These are phyloP conservation scores for Coemansia sp. DNA, from an alignment of 192 early-diverging fungal species.

Conservation along the genomic window DNA sequence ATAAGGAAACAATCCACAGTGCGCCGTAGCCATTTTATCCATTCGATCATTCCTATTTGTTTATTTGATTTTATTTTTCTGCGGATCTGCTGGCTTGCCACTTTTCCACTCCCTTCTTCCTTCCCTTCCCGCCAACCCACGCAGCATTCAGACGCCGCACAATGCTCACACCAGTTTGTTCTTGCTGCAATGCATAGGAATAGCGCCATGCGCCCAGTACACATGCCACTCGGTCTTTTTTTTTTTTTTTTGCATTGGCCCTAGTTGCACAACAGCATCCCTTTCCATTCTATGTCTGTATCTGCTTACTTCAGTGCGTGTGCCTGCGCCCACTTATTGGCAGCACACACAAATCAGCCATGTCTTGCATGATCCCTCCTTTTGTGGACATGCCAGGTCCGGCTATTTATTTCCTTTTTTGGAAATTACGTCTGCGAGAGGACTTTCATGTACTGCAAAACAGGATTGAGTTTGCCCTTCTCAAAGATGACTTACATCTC, in stretches of 20 bases:
- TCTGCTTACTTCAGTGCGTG: neutral
- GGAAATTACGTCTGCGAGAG: slow-evolving; percentile 3
- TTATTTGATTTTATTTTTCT: slow-evolving; percentile 1
- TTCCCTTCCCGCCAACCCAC: neutral
- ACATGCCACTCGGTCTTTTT: neutral
- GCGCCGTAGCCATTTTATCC: neutral
- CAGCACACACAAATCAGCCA: slow-evolving; percentile 3
- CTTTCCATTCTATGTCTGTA: neutral
- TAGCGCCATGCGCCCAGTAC: neutral
- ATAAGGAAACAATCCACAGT: neutral
- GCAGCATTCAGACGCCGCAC: neutral
- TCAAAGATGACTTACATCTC: neutral
- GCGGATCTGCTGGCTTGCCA: neutral
- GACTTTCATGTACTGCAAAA: neutral
- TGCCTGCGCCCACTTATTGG: neutral
- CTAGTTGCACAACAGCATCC: neutral
- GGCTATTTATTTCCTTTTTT: slow-evolving; percentile 11
- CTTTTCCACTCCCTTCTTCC: neutral
- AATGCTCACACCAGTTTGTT: neutral
- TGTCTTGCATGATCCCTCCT: neutral
- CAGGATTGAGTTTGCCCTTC: neutral
- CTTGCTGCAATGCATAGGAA: neutral
- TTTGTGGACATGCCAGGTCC: neutral
- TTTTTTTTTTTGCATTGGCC: neutral
- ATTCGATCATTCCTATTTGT: neutral